Base-by-base conservation (phyloP, 75 land plant genomes). In the Pinus taeda region DNA sequence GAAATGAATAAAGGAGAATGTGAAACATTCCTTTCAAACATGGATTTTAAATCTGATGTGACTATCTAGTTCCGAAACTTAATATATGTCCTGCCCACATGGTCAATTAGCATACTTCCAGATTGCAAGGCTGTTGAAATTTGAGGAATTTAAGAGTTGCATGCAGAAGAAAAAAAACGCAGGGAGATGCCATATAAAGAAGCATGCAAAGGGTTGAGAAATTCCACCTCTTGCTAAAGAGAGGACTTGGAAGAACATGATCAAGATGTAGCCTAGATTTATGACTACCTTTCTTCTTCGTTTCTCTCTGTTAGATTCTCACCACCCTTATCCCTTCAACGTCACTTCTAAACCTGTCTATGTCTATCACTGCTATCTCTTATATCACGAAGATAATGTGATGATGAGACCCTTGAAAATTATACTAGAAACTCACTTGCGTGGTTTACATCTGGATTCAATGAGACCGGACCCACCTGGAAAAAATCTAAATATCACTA, bases 61-160 rank as follows among this genome's bases (percentile, higher is more conserved):
- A 61, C 21, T 81, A 84, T 45, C 86, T 85, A 9, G 20, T 82
- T 93, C 80, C 67, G 61, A 69, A 82, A 82, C 29, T 36, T 65
- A 80, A 87, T 83, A 6, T 93, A 91, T 76, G 74, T 85, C 69
- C 86, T 97, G 53, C 99, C 99, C 15, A 92, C 98, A 33, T 97
- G 99, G 99, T 97, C 99, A 57, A 89, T 97, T 73, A 94, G 98
- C 86, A 95, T 97, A 74, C 91, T 97, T 78, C 14, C 86, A 84
- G 29, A n/a, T 84, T 53, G 60, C 57, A 42, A 71, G 79, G 77
- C 49, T 93, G 45, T 75, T 78, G 29, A 56, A 81, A 17, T 13
- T 75, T 36, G 91, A 88, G 11, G 81, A 84, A 62, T 81, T 93
- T n/a, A 73, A 65, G 49, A 29, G 71, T 4, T 87, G 89, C 84